Conservation (phyloP, 768 basidiomycete species). For the Leccinum longicurvipes region DNA sequence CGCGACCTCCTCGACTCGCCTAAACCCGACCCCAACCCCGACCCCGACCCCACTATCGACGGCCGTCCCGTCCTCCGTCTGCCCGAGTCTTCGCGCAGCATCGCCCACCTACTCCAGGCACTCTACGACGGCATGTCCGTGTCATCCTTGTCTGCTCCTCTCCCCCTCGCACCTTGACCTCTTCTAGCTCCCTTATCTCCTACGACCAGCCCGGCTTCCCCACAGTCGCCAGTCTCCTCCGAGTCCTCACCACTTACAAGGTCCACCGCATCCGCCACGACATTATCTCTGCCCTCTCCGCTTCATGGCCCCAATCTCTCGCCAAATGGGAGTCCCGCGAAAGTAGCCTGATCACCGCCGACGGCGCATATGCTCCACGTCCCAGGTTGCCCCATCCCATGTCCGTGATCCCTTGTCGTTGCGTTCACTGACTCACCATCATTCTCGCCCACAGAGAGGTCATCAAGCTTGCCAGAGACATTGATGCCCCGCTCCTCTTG, state of each 20-base stretch:
- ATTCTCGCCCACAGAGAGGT: conserved; percentile 43
- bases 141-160: background rate
- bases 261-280: conserved; percentile 56
- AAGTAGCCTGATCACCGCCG: conserved; percentile 45
- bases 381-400: conserved; percentile 62
- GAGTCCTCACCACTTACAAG: conserved; percentile 61
- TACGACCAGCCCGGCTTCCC: conserved; percentile 50
- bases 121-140: conserved; percentile 72
- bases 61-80: conserved; percentile 55
- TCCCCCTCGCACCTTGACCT: conserved; percentile 15
- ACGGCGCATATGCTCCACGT: conserved; percentile 57
- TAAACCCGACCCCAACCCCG: conserved; percentile 24
- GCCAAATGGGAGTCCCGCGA: conserved; percentile 67
- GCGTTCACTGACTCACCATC: conserved; percentile 4
- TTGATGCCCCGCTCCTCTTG: conserved; percentile 53
- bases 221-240: conserved; percentile 54
- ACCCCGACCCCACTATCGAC: conserved; percentile 38
- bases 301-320: conserved; percentile 61
- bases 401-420: conserved; percentile 37
- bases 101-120: conserved; percentile 57
- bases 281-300: conserved; percentile 49
- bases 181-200: conserved; percentile 42
- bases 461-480: conserved; percentile 63
- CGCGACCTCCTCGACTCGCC: conserved; percentile 35
- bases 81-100: conserved; percentile 53